Evolutionary conservation across 106 monocot genomes (phyloP).

Genomic region (Apostasia shenzhenica): DNA sequence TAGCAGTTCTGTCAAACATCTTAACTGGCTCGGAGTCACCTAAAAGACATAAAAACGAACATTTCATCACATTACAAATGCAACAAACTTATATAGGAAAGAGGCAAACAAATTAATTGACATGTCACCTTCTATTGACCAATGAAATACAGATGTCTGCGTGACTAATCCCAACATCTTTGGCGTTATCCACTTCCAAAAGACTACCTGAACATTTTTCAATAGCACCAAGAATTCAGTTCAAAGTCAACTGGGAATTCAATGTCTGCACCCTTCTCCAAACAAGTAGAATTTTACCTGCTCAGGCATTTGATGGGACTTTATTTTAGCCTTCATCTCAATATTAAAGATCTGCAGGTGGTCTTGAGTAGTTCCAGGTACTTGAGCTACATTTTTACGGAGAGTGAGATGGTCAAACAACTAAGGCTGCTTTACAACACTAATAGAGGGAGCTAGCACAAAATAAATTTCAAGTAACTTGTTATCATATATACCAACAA

Average conservation of each 20-base stretch:
- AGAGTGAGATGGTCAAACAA: too few relatives aligned
- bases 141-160: constrained; percentile 91
- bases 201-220: constrained; percentile 60
- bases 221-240: neutral
- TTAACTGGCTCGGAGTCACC: constrained; percentile 87
- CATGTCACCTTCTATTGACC: constrained; percentile 80
- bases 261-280: too few relatives aligned
- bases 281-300: constrained; percentile 39
- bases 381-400: constrained; percentile 56
- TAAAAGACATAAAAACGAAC: constrained; percentile 13
- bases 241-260: neutral
- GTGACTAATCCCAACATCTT: constrained; percentile 96
- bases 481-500: too few relatives aligned
- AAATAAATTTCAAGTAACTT: too few relatives aligned
- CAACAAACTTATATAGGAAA: neutral
- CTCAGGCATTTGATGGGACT: constrained; percentile 98
- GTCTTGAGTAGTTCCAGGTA: constrained; percentile 88
- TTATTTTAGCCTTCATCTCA: constrained; percentile 81
- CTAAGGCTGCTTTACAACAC: too few relatives aligned
- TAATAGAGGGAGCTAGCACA: too few relatives aligned
- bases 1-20: constrained; percentile 93
- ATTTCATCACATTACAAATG: neutral
- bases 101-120: neutral
- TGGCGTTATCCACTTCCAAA: constrained; percentile 97
- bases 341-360: constrained; percentile 98